Evolutionary conservation across 257 asterid genomes (phyloP).

Genomic region (Capsicum chinense): DNA sequence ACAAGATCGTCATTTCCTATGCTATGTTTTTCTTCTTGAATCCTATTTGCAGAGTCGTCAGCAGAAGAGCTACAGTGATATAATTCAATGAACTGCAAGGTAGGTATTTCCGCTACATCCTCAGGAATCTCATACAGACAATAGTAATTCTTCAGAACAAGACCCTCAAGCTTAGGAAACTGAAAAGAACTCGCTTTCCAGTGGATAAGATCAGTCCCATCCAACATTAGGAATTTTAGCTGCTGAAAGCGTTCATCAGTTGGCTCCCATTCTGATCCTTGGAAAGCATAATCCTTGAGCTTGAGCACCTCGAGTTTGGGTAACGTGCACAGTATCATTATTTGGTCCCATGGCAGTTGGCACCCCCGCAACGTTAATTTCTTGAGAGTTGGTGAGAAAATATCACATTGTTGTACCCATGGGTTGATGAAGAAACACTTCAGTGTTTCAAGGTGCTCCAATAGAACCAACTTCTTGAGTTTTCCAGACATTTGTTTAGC

Average conservation of each 20-base stretch:
- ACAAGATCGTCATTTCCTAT: no score
- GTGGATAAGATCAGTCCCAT: not conserved
- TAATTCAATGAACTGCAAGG: no score
- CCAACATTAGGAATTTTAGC: not conserved
- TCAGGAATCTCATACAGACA: no score
- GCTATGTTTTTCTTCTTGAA: no score
- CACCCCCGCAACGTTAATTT: not conserved
- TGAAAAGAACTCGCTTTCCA: not conserved
- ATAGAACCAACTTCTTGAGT: not conserved
- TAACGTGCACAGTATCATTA: not conserved
- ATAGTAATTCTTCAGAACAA: not conserved
- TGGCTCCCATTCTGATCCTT: no score
- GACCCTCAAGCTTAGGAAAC: not conserved
- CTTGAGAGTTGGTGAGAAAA: not conserved
- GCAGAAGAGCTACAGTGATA: no score
- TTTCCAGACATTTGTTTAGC: not conserved
- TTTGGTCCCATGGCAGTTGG: not conserved
- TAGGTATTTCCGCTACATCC: no score
- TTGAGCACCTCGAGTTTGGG: not conserved
- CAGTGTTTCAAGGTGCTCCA: not conserved
- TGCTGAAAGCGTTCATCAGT: not conserved
- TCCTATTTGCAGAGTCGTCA: no score
- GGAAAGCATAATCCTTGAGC: no score
- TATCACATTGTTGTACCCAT: not conserved
- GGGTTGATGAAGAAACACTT: not conserved